A percentile compares a stretch with the other conserved stretches of the same genome.
phyloP scores from a whole-genome alignment of 2,329 filamentous ascomycete genomes.

The Raffaelea deltoideospora region DNA sequence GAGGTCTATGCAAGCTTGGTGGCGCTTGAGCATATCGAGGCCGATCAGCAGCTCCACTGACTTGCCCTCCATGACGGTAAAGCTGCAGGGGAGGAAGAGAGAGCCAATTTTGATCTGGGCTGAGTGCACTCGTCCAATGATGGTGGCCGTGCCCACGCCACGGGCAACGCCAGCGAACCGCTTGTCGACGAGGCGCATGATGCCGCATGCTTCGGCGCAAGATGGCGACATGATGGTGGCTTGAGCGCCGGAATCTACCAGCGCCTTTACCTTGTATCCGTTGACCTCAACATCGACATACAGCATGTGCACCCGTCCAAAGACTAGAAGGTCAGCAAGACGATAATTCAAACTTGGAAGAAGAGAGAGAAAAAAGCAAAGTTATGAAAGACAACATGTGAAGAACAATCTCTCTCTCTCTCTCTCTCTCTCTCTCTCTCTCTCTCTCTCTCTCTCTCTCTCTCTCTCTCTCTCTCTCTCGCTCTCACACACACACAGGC shows the following conservation, averaged over 20 bases:
- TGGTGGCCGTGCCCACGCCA: conserved; percentile 86
- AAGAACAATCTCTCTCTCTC: too few relatives aligned
- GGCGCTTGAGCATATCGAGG: conserved; percentile 90
- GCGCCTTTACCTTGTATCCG: conserved; percentile 77
- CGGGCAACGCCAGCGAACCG: conserved; percentile 84
- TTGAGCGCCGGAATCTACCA: conserved; percentile 94
- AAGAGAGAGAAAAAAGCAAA: neutral
- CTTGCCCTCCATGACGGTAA: conserved; percentile 99
- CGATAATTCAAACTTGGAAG: neutral
- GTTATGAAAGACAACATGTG: neutral
- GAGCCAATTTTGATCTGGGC: conserved; percentile 88
- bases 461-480: too few relatives aligned
- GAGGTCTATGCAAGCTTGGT: conserved; percentile 86
- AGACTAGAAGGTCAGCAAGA: conserved; percentile 41
- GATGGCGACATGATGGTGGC: conserved; percentile 97
- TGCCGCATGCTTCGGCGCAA: conserved; percentile 82
- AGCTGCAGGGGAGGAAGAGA: conserved; percentile 79
- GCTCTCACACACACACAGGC: too few relatives aligned
- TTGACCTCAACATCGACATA: conserved; percentile 96
- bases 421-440: too few relatives aligned
- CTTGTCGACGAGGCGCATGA: conserved; percentile 89
- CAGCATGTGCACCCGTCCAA: conserved; percentile 87
- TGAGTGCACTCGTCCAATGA: conserved; percentile 87
- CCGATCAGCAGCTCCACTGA: conserved; percentile 86
- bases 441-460: too few relatives aligned